Base-by-base conservation (phyloP, 139 green algal species). In the Chlorella sp. region DNA sequence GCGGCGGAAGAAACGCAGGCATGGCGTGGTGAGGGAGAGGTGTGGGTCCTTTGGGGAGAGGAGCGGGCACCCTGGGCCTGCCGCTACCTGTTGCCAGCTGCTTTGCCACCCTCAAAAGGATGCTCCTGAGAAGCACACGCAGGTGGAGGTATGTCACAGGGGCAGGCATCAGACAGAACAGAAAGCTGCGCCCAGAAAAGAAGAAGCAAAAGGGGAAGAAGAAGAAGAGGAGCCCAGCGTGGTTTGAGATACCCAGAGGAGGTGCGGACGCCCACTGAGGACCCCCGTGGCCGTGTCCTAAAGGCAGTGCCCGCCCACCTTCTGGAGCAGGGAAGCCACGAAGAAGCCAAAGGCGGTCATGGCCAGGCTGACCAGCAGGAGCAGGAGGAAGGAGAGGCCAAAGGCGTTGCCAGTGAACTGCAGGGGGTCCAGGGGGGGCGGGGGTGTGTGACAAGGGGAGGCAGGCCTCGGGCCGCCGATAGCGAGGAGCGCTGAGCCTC, bases 361-460 rank as follows among this genome's bases (percentile, higher is more conserved):
- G 53, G 93, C 85, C 48, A 94, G 92, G 9, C 32, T 61, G 39
- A 96, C 96, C 28, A 96, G 84, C 60, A 97, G 87, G 64, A 97
- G 86, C 22, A 95, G 87, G 32, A 96, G 76, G 88, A 94, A 96
- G 64, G 91, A 89, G 22, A 97, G 68, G 21, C 73, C 71, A 80
- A 96, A 97, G 81, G 88, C 85, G 90, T 97, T 97, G 48, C 88
- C 76, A 42, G 91, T 64, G 91, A 97, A 96, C 88, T 91, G 88
- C 81, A 73, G 42, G 39, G 9, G 24, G 32, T 24, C 28, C 19
- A 11, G 57, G 75, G 30, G 83, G 34, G 36, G 75, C 68, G n/a
- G 7, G 81, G 28, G 19, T 37, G 39, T n/a, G 77, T 34, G 39
- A 39, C 5, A 21, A 34, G 22, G 4, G 32, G 77, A 34, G 16